A percentile compares a stretch with the other conserved stretches of the same genome.
Evolutionary conservation across 2,329 filamentous ascomycete genomes (phyloP).

Genomic region (Scolecobasidium constrictum): DNA sequence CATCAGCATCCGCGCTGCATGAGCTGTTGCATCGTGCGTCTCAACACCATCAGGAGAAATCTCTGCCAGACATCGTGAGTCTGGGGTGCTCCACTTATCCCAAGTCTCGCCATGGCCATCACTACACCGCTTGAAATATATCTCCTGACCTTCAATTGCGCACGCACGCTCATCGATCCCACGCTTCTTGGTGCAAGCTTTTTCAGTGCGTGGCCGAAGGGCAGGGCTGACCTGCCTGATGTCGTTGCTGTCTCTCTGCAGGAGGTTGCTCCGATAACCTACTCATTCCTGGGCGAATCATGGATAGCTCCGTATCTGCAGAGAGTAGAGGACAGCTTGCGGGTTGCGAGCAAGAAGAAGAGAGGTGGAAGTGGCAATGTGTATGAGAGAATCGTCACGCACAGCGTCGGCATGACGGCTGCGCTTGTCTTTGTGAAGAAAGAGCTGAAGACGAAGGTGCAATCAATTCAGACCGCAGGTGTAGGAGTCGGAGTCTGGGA

Average conservation of each 20-base stretch:
- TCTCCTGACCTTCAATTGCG: constrained; percentile 85
- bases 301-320: constrained; percentile 67
- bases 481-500: constrained; percentile 76
- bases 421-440: constrained; percentile 74
- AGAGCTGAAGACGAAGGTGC: constrained; percentile 44
- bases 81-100: too few relatives aligned
- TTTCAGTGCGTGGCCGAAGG: constrained; percentile 43
- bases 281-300: constrained; percentile 76
- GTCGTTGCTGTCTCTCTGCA: constrained; percentile 63
- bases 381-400: constrained; percentile 21
- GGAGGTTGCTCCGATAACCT: constrained; percentile 75
- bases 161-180: constrained; percentile 57
- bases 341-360: constrained; percentile 45
- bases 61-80: too few relatives aligned
- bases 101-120: too few relatives aligned
- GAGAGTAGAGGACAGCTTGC: constrained; percentile 59
- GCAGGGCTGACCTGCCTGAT: constrained; percentile 42
- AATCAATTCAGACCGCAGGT: constrained; percentile 62
- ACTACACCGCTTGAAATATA: constrained; percentile 51
- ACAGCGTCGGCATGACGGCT: constrained; percentile 80
- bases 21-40: too few relatives aligned
- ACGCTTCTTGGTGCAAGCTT: constrained; percentile 62
- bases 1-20: too few relatives aligned
- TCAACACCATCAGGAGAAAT: too few relatives aligned
- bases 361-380: constrained; percentile 1